Percentiles rank a stretch among this genome's conserved stretches.
Conservation (phyloP, 306 rosid species). For the Acmispon strigosus region DNA sequence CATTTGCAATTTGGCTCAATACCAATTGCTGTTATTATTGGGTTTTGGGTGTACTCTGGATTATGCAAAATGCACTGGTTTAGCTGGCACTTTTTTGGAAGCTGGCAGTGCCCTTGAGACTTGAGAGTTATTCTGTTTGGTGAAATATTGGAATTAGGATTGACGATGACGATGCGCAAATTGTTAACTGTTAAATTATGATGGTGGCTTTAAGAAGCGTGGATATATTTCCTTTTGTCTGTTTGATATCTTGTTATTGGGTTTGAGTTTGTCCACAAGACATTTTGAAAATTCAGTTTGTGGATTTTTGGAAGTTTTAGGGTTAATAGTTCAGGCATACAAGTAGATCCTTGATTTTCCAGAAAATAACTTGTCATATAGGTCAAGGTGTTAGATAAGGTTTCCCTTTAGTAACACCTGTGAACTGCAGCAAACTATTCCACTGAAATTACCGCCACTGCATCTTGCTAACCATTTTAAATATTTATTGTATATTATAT, state of each 20-base stretch:
- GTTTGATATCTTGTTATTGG: constrained; percentile 8
- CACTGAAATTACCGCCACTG: background rate
- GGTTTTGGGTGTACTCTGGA: background rate
- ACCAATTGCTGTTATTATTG: too few species aligned
- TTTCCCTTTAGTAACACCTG: background rate
- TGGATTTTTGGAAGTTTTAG: background rate
- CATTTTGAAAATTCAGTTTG: background rate
- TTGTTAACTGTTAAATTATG: too few species aligned
- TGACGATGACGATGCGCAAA: too few species aligned
- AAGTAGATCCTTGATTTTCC: background rate
- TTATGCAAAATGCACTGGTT: background rate
- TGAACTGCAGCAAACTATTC: background rate
- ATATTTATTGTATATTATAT: background rate
- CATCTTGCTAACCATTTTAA: background rate
- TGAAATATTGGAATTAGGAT: background rate
- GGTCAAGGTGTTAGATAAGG: background rate
- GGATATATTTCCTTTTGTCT: background rate
- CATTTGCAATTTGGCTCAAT: background rate
- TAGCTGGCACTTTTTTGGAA: background rate
- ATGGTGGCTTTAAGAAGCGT: background rate
- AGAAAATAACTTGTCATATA: background rate
- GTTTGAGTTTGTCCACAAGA: background rate
- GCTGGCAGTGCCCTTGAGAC: background rate
- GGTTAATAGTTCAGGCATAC: background rate
- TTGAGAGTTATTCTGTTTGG: background rate